Evolutionary conservation across 2,329 filamentous ascomycete species (phyloP), one percentile per base, ranked within the genome.

Genomic region (Sclerotinia trifoliorum): DNA sequence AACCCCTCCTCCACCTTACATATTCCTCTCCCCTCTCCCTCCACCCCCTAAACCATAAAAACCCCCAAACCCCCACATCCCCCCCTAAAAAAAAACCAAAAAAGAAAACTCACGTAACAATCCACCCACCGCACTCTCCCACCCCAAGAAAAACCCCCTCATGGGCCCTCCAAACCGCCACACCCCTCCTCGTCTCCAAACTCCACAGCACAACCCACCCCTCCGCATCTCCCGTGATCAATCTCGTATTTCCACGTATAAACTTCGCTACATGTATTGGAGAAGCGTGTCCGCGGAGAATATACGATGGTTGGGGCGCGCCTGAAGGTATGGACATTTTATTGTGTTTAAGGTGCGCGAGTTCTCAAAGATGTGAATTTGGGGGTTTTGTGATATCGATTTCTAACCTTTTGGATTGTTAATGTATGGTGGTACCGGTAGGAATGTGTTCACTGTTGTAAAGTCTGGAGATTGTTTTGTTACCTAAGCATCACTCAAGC

Each of bases 171-270:
- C 95, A 99, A 4, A 95, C 92, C 1, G 90, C 92, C 11, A 88
- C 83, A 0, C 94, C 87, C 46, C 95, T 86, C 82, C 96, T 94
- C 64, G 89, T 91, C 35, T 89, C 85, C 51, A 96, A 81, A 77
- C 92, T 90, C 95, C 95, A 99, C 29, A 93, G 81, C 8, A 96
- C 85, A 46, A 97, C 83, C 84, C 90, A 97, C 69, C 95, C 95
- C 54, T 97, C 91, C 11, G 93, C 91, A 79, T 99, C 95, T 48
- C 91, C 94, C 0, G 93, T 95, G 17, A 92, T 82, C 7, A 99
- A 87, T 46, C 92, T 89, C 68, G 86, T 84, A 77, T 97, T 97
- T 52, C 81, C 78, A 65, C 86, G 84, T 73, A 92, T 83, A 77
- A 98, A 94, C 65, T 85, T 81, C 5, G 94, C 84, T 26, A 88